Base-by-base conservation (phyloP, 2,329 filamentous ascomycete genomes). In the Penicillium hesseltinei region DNA sequence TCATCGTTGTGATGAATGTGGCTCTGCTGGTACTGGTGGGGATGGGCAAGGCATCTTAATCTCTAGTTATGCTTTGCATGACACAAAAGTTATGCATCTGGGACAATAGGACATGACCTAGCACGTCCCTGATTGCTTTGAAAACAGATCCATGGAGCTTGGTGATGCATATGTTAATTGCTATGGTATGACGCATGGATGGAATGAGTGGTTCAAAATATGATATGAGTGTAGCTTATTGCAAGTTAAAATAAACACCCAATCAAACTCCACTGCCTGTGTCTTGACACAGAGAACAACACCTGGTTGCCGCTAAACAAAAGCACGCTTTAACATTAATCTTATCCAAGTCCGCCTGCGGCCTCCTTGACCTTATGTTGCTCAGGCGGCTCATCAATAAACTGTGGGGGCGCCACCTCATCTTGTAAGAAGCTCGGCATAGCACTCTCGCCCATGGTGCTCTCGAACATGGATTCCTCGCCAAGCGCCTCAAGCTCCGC, bases 401-500 rank as follows among this genome's bases (percentile, higher is more conserved):
- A 97, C 51, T 92, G 87, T 21, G 85, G 85, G 38, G 91, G 91
- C 56, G 85, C 82, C 17, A 91, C 85, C 75, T 96, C 92, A 67
- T 97, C 94, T 71, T 91, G 85, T 81, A 99, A 81, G 75, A 96
- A 99, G 50, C 88, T 88, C 0, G 94, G 94, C 65, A 95, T 74
- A 36, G 81, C 81, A 47, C 84, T 85, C 31, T 81, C 80, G 33
- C 81, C 84, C 63, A 89, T 79, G 48, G 76, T 81, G 50, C 84
- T 84, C 71, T 96, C 92, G 66, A 95, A 82, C 77, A 97, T 90
- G n/a, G 91, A 88, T 78, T 99, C 94, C 68, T 96, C 89, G 1
- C 93, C 93, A 36, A 99, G 77, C 7, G 94, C 92, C 80, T 99
- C 94, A 51, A 99, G 78, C 81, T 99, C 94, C 4, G 94, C 94